Evolutionary conservation across 2,329 filamentous ascomycete species (phyloP).

Genomic region (Tolypocladium paradoxum): DNA sequence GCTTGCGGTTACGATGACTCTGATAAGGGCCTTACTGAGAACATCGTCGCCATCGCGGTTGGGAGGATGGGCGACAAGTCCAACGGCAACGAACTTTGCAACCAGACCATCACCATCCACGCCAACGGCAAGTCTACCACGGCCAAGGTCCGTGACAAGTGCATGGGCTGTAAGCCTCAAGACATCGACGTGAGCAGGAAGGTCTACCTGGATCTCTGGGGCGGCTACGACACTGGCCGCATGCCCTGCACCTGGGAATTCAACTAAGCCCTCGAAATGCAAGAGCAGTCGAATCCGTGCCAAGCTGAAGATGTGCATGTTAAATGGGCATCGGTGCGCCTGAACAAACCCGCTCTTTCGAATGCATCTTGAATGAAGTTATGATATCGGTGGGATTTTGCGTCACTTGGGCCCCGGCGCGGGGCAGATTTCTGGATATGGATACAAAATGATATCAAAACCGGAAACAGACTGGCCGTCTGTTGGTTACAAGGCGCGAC

Average conservation of each 20-base stretch:
- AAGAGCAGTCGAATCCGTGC: neutral
- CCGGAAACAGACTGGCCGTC: neutral
- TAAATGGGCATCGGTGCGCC: neutral
- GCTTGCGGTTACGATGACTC: conserved; percentile 55
- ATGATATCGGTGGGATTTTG: neutral
- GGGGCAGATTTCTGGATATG: neutral
- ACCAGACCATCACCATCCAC: conserved; percentile 53
- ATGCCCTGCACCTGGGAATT: conserved; percentile 34
- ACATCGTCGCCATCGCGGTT: conserved; percentile 59
- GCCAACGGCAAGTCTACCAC: conserved; percentile 45
- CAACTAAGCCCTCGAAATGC: conserved; percentile 16
- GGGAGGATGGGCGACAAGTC: conserved; percentile 51
- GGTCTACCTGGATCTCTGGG: conserved; percentile 43
- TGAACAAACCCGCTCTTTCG: neutral
- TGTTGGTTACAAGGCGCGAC: neutral
- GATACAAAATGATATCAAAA: neutral
- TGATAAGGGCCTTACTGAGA: conserved; percentile 40
- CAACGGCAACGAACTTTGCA: conserved; percentile 62
- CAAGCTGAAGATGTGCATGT: neutral
- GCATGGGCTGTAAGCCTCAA: conserved; percentile 49
- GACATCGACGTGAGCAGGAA: conserved; percentile 52
- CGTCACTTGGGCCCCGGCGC: neutral
- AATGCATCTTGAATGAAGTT: neutral
- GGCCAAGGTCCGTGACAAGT: conserved; percentile 63
- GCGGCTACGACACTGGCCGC: conserved; percentile 32